Evolutionary conservation across 192 early-diverging fungal genomes (phyloP).

Genomic region (Dispira parvispora): DNA sequence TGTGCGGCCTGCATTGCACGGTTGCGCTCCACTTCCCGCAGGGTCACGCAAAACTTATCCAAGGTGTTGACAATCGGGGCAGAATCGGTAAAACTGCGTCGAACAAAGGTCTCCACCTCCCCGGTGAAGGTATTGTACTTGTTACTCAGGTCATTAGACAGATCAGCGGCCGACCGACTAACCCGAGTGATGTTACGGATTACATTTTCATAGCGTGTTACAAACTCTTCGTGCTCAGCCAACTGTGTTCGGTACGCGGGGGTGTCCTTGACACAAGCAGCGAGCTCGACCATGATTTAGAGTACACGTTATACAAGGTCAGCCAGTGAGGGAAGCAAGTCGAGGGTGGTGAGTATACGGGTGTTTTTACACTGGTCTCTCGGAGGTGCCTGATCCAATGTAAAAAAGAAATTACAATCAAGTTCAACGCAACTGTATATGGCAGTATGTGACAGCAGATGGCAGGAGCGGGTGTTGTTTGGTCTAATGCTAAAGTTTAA

Average conservation of each 20-base stretch:
- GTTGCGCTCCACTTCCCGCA: slow-evolving; percentile 25
- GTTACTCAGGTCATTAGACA: not conserved
- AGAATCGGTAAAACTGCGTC: not conserved
- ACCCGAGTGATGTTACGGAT: slow-evolving; percentile 20
- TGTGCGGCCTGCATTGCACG: slow-evolving; percentile 30
- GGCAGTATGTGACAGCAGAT: too few relatives aligned
- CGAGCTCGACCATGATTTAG: slow-evolving; percentile 17
- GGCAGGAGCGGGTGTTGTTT: too few relatives aligned
- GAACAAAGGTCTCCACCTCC: not conserved
- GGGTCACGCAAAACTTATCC: slow-evolving; percentile 2
- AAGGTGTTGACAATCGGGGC: not conserved
- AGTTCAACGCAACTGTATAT: too few relatives aligned
- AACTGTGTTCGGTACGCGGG: slow-evolving; percentile 21
- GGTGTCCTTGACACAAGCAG: slow-evolving; percentile 21
- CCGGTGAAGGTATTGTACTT: slow-evolving; percentile 6
- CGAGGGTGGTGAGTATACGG: too few relatives aligned
- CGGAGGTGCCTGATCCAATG: too few relatives aligned
- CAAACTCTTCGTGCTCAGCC: slow-evolving; percentile 22
- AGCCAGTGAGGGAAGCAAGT: too few relatives aligned
- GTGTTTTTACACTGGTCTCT: too few relatives aligned
- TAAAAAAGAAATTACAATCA: too few relatives aligned
- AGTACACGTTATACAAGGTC: too few relatives aligned
- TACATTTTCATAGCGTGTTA: slow-evolving; percentile 15
- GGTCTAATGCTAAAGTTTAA: too few relatives aligned
- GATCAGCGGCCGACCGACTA: slow-evolving; percentile 12